Base-by-base conservation (phyloP, 176 grass and related monocot species). In the Oryza brachyantha region DNA sequence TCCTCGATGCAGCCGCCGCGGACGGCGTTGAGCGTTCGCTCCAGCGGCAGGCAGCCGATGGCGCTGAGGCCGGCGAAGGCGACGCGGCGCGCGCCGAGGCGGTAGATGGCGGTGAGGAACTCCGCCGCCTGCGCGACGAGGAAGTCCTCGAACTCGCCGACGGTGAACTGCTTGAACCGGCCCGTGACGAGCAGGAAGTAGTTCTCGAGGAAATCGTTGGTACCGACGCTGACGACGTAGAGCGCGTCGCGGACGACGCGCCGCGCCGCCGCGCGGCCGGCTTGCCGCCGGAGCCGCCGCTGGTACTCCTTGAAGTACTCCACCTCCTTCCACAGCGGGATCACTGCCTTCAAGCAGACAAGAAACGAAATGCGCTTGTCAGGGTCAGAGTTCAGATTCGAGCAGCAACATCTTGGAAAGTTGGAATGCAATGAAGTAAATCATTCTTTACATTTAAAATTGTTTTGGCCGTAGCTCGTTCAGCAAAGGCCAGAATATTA, bases 181-280 rank as follows among this genome's bases (percentile, higher is more conserved):
- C 80, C 87, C 0, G 91, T 94, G 0, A 92, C 77, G 7, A 84
- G 9, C 41, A 83, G 66, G 83, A 78, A 97, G 80, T 97, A 97
- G 87, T 97, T 97, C 81, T 94, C 91, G 1, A 94, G 75, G 76
- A 94, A 97, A 77, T 97, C 95, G 43, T 97, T 97, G 60, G 95
- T 94, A 76, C 95, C 95, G 40, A 97, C 36, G 77, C 95, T 97
- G 7, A 97, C 79, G 5, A 97, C 3, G 83, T 94, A 97, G 11
- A 86, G 55, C 3, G 95, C 89, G 35, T 94, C 90, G 12, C 68
- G 62, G 35, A 97, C 34, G 76, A 88, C 94, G 42, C 85, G 48
- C 34, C 39, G 52, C 0, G 95, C 91, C 5, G 0, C 2, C 12
- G 25, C 72, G 13, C 1, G 6, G 0, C 95, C 95, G 11, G 61